These are phyloP conservation scores for Dictyostelium purpureum DNA, from an alignment of 78 protist species.

Conservation along the genomic window DNA sequence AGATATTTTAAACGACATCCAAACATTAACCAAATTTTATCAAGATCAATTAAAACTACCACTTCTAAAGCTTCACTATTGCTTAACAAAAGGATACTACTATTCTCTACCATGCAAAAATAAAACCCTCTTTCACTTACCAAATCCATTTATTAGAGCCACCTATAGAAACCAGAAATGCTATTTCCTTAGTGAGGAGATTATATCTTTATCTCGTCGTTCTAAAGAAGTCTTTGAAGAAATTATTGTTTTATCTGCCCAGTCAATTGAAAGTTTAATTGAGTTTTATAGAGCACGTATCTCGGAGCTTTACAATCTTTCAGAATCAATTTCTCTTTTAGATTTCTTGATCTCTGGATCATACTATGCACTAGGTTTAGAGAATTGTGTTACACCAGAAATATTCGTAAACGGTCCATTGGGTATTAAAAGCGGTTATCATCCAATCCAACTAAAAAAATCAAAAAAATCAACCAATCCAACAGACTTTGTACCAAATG, in stretches of 20 bases:
- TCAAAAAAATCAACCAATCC: neutral
- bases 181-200: conserved; percentile 12
- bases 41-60: conserved; percentile 42
- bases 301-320: conserved; percentile 28
- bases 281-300: conserved; percentile 14
- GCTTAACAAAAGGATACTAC: conserved; percentile 14
- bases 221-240: conserved; percentile 67
- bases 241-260: conserved; percentile 2
- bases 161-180: conserved; percentile 8
- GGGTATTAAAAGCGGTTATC: conserved; percentile 71
- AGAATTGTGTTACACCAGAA: conserved; percentile 46
- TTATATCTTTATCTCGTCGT: conserved; percentile 39
- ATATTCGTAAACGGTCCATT: conserved; percentile 54
- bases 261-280: conserved; percentile 1
- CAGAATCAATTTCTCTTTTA: conserved; percentile 52
- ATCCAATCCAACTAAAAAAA: conserved; percentile 34
- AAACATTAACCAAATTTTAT: conserved; percentile 35
- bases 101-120: conserved; percentile 40
- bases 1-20: conserved; percentile 48
- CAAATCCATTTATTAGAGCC: neutral
- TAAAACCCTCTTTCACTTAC: conserved; percentile 37
- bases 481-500: conserved; percentile 25
- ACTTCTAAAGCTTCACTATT: conserved; percentile 20
- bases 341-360: conserved; percentile 24
- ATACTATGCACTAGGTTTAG: neutral